These are phyloP conservation scores for Clavispora phyllophila DNA, from an alignment of 805 yeast species.

Conservation along the genomic window DNA sequence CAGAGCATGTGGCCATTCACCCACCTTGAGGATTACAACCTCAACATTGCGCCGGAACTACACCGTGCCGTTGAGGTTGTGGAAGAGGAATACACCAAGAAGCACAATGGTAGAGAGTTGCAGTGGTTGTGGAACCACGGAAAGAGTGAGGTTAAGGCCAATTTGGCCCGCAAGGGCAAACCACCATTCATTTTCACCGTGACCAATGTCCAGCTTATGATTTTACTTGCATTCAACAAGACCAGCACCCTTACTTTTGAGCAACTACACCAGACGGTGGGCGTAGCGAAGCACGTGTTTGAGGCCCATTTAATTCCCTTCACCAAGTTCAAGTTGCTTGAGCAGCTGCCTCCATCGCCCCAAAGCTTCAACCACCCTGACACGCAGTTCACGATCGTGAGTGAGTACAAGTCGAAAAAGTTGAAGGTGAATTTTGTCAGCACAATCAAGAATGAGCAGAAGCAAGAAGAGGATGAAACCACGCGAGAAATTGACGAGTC, in stretches of 20 bases:
- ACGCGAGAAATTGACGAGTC: conserved; percentile 82
- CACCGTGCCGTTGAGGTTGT: conserved; percentile 60
- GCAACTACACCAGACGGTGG: conserved; percentile 63
- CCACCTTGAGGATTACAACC: conserved; percentile 34
- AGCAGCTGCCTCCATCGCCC: conserved; percentile 58
- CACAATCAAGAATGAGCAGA: conserved; percentile 55
- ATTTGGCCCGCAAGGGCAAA: conserved; percentile 72
- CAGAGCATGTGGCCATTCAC: conserved; percentile 85
- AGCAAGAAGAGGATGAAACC: conserved; percentile 67
- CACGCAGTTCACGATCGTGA: conserved; percentile 65
- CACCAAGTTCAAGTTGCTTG: conserved; percentile 68
- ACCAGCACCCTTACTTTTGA: conserved; percentile 53
- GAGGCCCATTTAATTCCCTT: conserved; percentile 77
- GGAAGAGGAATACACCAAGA: conserved; percentile 60
- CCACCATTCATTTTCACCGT: conserved; percentile 79
- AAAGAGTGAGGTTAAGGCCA: conserved; percentile 86
- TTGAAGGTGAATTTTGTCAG: conserved; percentile 74
- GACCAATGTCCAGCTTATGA: conserved; percentile 82
- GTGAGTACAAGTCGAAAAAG: conserved; percentile 80
- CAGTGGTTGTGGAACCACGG: conserved; percentile 97
- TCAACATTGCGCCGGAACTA: conserved; percentile 65
- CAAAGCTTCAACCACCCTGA: conserved; percentile 41
- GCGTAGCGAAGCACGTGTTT: conserved; percentile 57
- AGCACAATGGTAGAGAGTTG: conserved; percentile 82
- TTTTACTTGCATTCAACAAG: conserved; percentile 78